These are phyloP conservation scores for Cyclotella kingstonii DNA, from an alignment of 108 stramenopile genomes.

Conservation along the genomic window DNA sequence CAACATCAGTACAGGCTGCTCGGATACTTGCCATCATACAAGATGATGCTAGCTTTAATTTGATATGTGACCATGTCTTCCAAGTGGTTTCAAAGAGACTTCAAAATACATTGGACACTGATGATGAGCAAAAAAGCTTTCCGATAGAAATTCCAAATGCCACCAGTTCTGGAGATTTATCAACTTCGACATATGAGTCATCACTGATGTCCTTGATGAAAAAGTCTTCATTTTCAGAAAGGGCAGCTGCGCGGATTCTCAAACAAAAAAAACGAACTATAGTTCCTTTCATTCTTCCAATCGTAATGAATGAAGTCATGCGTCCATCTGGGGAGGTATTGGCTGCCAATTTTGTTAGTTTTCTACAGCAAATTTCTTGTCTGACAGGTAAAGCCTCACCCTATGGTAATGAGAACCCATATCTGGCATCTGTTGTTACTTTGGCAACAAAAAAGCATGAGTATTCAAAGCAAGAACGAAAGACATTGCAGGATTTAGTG, in stretches of 20 bases:
- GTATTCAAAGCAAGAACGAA: constrained; percentile 17
- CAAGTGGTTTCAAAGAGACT: constrained; percentile 25
- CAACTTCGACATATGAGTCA: constrained; percentile 21
- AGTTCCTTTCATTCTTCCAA: constrained; percentile 24
- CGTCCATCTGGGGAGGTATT: constrained; percentile 32
- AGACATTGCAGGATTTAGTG: constrained; percentile 40
- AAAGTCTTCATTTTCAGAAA: constrained; percentile 13
- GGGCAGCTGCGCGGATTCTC: constrained; percentile 19
- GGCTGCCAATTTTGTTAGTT: constrained; percentile 71
- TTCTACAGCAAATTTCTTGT: constrained; percentile 48
- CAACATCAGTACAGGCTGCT: constrained; percentile 36
- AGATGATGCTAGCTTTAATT: constrained; percentile 59
- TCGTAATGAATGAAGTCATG: not conserved
- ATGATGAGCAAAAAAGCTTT: constrained; percentile 11
- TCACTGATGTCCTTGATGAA: not conserved
- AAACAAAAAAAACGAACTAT: constrained; percentile 34
- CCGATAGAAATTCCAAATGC: constrained; percentile 3
- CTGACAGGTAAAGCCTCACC: constrained; percentile 49
- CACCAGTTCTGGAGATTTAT: constrained; percentile 13
- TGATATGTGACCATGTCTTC: constrained; percentile 49
- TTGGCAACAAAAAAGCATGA: constrained; percentile 15
- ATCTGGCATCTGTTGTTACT: constrained; percentile 47
- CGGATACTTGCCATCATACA: constrained; percentile 36
- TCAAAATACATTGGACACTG: constrained; percentile 1
- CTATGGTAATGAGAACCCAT: constrained; percentile 55